Percentiles rank a stretch among this genome's conserved stretches.
phyloP scores from a whole-genome alignment of 331 rosid genomes.

The Malus hybrid region DNA sequence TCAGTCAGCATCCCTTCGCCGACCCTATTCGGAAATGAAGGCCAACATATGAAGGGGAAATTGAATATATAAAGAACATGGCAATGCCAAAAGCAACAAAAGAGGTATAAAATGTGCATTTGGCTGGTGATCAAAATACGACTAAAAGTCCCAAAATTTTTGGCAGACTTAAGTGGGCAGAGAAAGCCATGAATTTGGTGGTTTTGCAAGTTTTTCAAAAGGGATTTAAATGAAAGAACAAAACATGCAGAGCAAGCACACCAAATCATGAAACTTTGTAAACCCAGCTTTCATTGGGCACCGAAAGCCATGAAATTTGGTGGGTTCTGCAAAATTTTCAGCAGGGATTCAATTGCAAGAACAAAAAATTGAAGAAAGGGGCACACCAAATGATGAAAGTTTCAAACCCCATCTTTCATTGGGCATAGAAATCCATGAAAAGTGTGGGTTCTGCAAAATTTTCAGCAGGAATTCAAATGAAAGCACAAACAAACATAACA shows the following conservation, averaged over 20 bases:
- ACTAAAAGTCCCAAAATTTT: background rate
- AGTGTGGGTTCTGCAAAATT: background rate
- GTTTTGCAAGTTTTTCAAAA: background rate
- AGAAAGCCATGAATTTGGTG: background rate
- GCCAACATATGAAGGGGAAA: background rate
- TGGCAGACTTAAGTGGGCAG: background rate
- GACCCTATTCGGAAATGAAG: background rate
- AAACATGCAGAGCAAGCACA: background rate
- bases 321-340: background rate
- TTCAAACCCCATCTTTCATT: background rate
- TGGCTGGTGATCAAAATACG: background rate
- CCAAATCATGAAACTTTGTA: background rate
- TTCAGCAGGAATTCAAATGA: background rate
- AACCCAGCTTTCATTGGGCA: background rate
- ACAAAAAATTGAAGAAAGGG: background rate
- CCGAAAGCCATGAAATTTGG: background rate
- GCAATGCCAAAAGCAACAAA: background rate
- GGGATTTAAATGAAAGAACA: background rate
- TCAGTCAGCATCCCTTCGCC: background rate
- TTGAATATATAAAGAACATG: background rate
- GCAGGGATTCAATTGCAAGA: background rate
- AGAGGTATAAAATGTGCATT: background rate
- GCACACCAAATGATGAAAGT: background rate
- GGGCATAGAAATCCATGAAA: background rate
- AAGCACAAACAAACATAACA: background rate